Evolutionary conservation across 495 filamentous ascomycete genomes (phyloP).

Genomic region (Terfezia claveryi): DNA sequence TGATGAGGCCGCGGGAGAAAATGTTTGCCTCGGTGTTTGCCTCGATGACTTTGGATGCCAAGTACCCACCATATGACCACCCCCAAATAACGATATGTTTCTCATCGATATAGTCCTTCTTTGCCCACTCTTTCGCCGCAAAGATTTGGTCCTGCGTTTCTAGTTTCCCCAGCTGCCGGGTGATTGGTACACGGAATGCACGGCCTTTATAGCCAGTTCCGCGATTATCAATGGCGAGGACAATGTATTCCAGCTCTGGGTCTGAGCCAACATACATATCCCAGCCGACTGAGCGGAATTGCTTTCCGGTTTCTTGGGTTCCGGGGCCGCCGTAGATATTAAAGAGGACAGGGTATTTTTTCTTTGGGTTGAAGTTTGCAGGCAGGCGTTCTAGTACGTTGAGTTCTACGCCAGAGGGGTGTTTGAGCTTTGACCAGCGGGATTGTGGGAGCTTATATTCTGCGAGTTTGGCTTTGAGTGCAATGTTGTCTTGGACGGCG

Average conservation of each 20-base stretch:
- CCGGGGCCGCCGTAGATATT: conserved; percentile 35
- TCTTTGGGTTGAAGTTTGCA: conserved; percentile 26
- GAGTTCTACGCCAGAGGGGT: conserved; percentile 27
- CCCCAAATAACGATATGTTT: conserved; percentile 35
- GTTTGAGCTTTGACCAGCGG: conserved; percentile 26
- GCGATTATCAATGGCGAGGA: conserved; percentile 33
- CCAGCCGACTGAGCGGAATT: conserved; percentile 24
- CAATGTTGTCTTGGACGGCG: conserved; percentile 29
- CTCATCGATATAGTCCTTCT: conserved; percentile 26
- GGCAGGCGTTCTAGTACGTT: conserved; percentile 30
- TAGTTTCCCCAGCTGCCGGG: conserved; percentile 28
- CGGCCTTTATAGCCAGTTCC: conserved; percentile 34
- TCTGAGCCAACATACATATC: conserved; percentile 33
- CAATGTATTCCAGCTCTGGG: conserved; percentile 34
- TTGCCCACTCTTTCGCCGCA: conserved; percentile 28
- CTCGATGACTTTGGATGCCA: conserved; percentile 34
- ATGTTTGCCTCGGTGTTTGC: conserved; percentile 22
- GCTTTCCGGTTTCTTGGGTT: conserved; percentile 29
- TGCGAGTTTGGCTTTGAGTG: conserved; percentile 24
- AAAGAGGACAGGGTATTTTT: conserved; percentile 35
- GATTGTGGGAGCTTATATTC: conserved; percentile 30
- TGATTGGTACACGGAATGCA: conserved; percentile 27
- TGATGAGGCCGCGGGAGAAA: conserved; percentile 31
- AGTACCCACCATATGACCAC: conserved; percentile 37
- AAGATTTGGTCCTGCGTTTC: conserved; percentile 36